phyloP scores from a whole-genome alignment of 257 asterid species.

The Nicotiana undulata region DNA sequence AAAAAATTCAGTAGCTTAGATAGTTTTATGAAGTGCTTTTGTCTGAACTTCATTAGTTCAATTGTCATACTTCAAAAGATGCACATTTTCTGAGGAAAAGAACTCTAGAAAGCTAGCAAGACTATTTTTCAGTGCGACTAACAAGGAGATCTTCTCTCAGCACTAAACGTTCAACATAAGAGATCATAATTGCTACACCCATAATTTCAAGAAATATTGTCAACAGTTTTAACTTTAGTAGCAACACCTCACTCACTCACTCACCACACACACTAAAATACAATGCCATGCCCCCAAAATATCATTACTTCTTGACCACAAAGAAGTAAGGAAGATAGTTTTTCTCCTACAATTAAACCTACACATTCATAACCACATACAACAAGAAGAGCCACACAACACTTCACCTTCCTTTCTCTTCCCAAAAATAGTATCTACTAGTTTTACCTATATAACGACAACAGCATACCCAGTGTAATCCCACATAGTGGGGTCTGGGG shows the following conservation, averaged over 20 bases:
- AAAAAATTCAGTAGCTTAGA: neutral
- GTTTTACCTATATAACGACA: too few species aligned
- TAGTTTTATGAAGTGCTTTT: neutral
- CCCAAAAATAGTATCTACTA: too few species aligned
- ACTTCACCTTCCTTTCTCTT: too few species aligned
- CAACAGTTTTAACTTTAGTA: neutral
- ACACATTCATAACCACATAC: too few species aligned
- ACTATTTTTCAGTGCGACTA: neutral
- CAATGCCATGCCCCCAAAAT: too few species aligned
- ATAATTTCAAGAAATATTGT: neutral
- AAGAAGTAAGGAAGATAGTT: too few species aligned
- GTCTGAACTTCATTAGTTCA: neutral
- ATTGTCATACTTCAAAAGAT: neutral
- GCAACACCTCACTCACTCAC: neutral
- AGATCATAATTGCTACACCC: neutral
- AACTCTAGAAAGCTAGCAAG: neutral
- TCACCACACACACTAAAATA: neutral
- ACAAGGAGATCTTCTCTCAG: neutral
- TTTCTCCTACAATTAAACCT: too few species aligned
- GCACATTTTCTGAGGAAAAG: neutral
- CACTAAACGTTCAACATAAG: neutral
- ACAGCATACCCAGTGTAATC: too few species aligned
- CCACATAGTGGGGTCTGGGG: too few species aligned
- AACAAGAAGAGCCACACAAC: too few species aligned
- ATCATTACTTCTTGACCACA: too few species aligned